Conservation (phyloP, 495 filamentous ascomycete genomes). For the Astrothelium subdiscretum region DNA sequence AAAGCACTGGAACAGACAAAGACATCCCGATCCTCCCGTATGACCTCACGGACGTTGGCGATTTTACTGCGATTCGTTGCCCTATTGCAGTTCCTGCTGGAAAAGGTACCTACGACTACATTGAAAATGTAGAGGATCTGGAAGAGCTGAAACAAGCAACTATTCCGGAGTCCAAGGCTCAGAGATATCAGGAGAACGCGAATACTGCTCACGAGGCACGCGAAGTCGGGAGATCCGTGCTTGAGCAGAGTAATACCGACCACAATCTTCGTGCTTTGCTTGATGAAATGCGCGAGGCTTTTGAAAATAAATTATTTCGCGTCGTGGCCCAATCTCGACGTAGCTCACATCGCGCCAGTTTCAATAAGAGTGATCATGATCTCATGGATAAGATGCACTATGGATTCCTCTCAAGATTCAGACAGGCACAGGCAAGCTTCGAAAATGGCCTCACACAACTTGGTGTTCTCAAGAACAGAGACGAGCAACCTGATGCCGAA, state of each 20-base stretch:
- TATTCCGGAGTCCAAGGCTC: neutral
- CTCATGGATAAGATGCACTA: neutral
- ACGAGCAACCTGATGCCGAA: neutral
- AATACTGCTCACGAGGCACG: neutral
- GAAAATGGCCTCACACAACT: neutral
- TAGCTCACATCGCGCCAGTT: neutral
- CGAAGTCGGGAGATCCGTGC: neutral
- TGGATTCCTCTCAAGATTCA: neutral
- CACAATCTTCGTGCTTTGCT: neutral
- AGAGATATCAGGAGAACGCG: neutral
- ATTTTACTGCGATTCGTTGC: neutral
- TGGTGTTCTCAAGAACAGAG: neutral
- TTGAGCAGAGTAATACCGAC: neutral
- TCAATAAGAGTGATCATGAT: neutral
- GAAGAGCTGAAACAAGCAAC: neutral
- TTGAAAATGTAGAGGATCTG: neutral
- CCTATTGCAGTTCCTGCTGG: neutral
- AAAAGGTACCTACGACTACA: neutral
- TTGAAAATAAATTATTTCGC: neutral
- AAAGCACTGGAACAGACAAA: neutral
- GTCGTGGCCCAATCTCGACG: neutral
- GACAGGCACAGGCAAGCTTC: neutral
- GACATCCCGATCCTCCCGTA: neutral
- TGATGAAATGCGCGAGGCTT: neutral
- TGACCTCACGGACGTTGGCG: neutral